phyloP scores from a whole-genome alignment of 768 basidiomycete species.

The Multifurca ochricompacta region DNA sequence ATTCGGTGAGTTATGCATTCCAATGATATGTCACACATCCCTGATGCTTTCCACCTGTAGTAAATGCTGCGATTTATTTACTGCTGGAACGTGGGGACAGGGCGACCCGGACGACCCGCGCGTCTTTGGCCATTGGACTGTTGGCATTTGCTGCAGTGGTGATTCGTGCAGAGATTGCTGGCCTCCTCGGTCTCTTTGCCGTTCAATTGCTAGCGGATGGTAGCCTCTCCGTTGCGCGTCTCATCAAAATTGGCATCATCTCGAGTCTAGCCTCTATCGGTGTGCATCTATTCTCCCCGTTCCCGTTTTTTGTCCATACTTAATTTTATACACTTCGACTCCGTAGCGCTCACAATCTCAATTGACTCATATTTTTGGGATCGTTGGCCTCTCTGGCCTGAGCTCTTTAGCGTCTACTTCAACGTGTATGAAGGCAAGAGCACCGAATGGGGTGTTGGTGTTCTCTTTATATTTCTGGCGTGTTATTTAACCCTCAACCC shows the following conservation, averaged over 20 bases:
- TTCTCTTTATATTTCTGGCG: not conserved
- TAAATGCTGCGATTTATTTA: conserved; percentile 48
- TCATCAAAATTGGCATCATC: conserved; percentile 44
- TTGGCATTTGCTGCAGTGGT: conserved; percentile 62
- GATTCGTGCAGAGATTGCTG: conserved; percentile 71
- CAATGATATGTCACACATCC: not conserved
- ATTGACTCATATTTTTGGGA: conserved; percentile 89
- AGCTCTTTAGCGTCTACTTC: conserved; percentile 69
- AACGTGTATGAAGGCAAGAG: conserved; percentile 85
- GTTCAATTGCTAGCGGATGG: conserved; percentile 44
- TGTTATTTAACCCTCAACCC: not conserved
- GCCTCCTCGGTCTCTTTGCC: conserved; percentile 55
- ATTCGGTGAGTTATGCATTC: conserved; percentile 44
- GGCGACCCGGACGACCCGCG: conserved; percentile 32
- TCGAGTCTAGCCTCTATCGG: conserved; percentile 46
- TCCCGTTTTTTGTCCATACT: not conserved
- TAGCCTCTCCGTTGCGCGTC: conserved; percentile 35
- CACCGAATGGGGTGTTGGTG: conserved; percentile 84
- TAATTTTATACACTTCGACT: not conserved
- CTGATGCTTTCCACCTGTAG: conserved; percentile 28
- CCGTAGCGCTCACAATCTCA: conserved; percentile 46
- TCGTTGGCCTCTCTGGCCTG: conserved; percentile 73
- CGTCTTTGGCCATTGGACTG: conserved; percentile 43
- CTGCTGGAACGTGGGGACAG: conserved; percentile 40
- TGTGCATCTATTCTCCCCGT: conserved; percentile 24